phyloP scores from a whole-genome alignment of 257 asterid species.

The Solanum gracilifrons region DNA sequence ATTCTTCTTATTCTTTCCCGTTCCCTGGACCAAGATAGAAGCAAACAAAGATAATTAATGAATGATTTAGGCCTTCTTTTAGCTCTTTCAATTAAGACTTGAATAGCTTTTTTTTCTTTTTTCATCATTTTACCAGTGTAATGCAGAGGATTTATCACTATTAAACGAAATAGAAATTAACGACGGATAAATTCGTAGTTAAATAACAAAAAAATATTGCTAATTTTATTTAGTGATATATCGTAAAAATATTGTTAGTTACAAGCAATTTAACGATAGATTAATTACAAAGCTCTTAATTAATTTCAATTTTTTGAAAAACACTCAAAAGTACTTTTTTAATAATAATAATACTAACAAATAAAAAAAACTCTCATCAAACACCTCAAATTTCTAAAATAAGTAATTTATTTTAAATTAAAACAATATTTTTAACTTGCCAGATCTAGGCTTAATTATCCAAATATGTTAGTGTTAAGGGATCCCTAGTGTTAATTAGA shows the following conservation, averaged over 20 bases:
- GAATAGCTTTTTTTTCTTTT: background rate
- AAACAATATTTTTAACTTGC: background rate
- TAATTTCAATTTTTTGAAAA: background rate
- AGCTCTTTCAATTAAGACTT: background rate
- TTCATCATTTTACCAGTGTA: background rate
- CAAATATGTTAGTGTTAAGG: background rate
- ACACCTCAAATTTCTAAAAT: background rate
- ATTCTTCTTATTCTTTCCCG: constrained; percentile 87
- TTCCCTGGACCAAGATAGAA: constrained; percentile 32
- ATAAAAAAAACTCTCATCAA: background rate
- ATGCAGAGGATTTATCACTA: background rate
- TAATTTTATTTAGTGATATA: background rate
- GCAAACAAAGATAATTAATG: background rate
- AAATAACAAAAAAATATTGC: background rate
- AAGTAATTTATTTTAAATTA: background rate
- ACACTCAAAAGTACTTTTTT: background rate
- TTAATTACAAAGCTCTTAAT: background rate
- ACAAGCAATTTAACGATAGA: background rate
- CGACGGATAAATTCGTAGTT: background rate
- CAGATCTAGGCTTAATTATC: background rate
- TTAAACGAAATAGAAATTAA: background rate
- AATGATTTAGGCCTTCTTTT: background rate
- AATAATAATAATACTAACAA: background rate
- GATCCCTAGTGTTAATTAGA: background rate
- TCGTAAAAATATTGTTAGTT: background rate